A percentile compares a stretch with the other conserved stretches of the same genome.
Evolutionary conservation across 2,329 filamentous ascomycete genomes (phyloP).

Genomic region (Geosmithia flava): DNA sequence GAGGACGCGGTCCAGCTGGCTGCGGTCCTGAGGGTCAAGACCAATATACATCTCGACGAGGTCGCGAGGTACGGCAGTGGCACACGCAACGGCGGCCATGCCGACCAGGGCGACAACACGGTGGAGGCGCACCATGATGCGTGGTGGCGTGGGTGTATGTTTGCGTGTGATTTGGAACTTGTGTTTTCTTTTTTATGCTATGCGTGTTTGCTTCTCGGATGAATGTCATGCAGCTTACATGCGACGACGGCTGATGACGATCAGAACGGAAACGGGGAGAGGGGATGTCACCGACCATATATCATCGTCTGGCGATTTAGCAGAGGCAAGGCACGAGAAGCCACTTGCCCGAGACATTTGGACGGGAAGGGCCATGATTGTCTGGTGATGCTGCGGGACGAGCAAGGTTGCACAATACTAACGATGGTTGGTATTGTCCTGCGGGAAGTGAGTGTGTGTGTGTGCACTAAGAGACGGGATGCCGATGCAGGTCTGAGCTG

Average conservation of each 20-base stretch:
- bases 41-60: conserved; percentile 14
- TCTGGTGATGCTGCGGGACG: no score
- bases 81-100: no score
- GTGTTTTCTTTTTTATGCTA: not conserved
- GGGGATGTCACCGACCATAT: not conserved
- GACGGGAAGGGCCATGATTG: no score
- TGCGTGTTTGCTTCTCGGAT: not conserved
- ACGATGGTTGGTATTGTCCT: not conserved
- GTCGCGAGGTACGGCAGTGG: not conserved
- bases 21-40: conserved; percentile 10
- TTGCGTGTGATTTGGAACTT: no score
- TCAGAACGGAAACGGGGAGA: not conserved
- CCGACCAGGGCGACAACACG: no score
- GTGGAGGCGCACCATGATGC: no score
- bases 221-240: not conserved
- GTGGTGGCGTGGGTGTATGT: no score
- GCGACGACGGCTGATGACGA: not conserved
- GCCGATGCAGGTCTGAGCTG: not conserved
- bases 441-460: no score
- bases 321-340: no score
- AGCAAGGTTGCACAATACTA: not conserved
- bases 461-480: not conserved
- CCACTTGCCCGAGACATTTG: no score
- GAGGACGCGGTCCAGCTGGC: conserved; percentile 27
- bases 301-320: not conserved